Evolutionary conservation across 1,284 basidiomycete genomes (phyloP).

Genomic region (Rugosomyces carneus): DNA sequence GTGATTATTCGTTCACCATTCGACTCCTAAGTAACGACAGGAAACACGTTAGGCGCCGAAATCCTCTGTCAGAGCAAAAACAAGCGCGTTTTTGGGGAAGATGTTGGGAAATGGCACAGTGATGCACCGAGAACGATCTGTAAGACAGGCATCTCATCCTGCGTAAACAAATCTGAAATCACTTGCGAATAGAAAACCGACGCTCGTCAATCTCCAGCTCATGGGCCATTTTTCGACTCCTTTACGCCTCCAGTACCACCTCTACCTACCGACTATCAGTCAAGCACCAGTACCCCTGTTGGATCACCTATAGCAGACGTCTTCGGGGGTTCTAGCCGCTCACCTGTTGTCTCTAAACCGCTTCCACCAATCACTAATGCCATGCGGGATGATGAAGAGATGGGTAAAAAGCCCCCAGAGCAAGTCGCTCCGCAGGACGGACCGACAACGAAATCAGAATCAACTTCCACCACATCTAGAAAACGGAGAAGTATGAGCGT

Average conservation of each 20-base stretch:
- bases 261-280: conserved; percentile 44
- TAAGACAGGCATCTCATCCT: conserved; percentile 33
- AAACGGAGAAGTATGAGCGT: conserved; percentile 74
- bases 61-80: conserved; percentile 66
- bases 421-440: conserved; percentile 31
- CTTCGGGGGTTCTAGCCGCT: conserved; percentile 34
- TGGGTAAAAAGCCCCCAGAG: conserved; percentile 51
- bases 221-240: conserved; percentile 36
- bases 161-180: conserved; percentile 33
- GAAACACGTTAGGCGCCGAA: conserved; percentile 35
- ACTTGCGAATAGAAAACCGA: conserved; percentile 41
- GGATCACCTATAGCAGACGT: conserved; percentile 47
- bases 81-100: conserved; percentile 70
- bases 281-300: conserved; percentile 26
- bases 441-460: conserved; percentile 18
- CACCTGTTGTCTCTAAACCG: conserved; percentile 48
- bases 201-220: conserved; percentile 26
- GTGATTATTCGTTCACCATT: conserved; percentile 1
- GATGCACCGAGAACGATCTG: conserved; percentile 61
- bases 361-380: conserved; percentile 48
- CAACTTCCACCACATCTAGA: conserved; percentile 26
- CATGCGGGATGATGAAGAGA: conserved; percentile 43
- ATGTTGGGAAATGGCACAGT: conserved; percentile 54
- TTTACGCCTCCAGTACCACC: conserved; percentile 68
- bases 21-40: conserved; percentile 1